Conservation (phyloP, 192 early-diverging fungal species). For the Chytriomyces sp. region DNA sequence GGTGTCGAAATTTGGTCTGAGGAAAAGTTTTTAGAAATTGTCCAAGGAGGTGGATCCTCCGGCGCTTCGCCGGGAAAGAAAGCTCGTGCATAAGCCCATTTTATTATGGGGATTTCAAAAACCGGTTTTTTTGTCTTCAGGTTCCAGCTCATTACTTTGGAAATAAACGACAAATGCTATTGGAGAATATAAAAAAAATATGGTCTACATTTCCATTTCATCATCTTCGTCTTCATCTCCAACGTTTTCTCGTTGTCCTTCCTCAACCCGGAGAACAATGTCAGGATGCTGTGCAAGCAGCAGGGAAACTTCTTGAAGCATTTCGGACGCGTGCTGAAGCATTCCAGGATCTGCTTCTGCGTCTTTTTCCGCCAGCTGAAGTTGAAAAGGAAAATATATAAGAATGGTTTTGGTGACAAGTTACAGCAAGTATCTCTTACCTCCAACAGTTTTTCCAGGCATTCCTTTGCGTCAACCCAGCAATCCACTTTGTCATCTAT, state of each 20-base stretch:
- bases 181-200: not conserved
- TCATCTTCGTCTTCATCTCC: conserved; percentile 56
- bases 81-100: not conserved
- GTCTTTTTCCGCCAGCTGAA: conserved; percentile 27
- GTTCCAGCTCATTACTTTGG: no score
- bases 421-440: conserved; percentile 39
- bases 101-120: no score
- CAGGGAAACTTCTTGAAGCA: conserved; percentile 40
- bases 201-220: conserved; percentile 45
- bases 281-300: conserved; percentile 55
- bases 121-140: no score
- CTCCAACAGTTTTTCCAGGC: conserved; percentile 71
- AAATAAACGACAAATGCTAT: no score
- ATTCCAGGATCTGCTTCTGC: conserved; percentile 30
- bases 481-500: conserved; percentile 59
- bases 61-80: not conserved
- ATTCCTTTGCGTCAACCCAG: conserved; percentile 78
- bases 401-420: not conserved
- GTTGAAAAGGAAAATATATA: not conserved
- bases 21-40: not conserved
- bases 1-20: conserved; percentile 17
- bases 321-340: conserved; percentile 27
- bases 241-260: conserved; percentile 50
- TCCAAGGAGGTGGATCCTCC: not conserved
- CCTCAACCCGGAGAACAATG: conserved; percentile 51